phyloP scores from a whole-genome alignment of 495 filamentous ascomycete genomes.

The Schizothecium vesticola region DNA sequence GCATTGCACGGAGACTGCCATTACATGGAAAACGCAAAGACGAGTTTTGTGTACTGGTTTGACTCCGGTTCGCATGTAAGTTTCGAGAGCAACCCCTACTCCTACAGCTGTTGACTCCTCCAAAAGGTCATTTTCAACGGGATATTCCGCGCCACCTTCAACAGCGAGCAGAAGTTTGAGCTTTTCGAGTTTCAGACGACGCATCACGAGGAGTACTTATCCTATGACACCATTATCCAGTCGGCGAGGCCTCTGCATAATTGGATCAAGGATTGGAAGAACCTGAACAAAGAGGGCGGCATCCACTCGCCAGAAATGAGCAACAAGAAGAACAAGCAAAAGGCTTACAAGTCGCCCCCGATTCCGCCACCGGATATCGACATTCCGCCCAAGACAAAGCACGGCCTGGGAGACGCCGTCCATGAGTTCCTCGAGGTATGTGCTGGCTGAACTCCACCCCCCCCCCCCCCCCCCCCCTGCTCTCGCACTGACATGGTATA shows the following conservation, averaged over 20 bases:
- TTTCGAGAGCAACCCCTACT: background rate
- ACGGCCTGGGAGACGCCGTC: slow-evolving; percentile 56
- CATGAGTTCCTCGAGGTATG: slow-evolving; percentile 66
- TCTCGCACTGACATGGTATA: slow-evolving; percentile 23
- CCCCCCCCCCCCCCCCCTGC: background rate
- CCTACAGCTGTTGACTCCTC: background rate
- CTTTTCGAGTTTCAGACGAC: slow-evolving; percentile 62
- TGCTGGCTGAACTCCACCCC: background rate
- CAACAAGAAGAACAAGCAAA: slow-evolving; percentile 65
- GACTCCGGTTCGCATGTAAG: slow-evolving; percentile 64
- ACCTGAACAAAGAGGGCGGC: slow-evolving; percentile 49
- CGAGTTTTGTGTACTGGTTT: slow-evolving; percentile 69
- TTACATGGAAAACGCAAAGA: slow-evolving; percentile 55
- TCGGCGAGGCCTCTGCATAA: slow-evolving; percentile 48
- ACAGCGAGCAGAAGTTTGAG: slow-evolving; percentile 64
- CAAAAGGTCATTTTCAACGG: slow-evolving; percentile 59
- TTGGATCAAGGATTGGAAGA: slow-evolving; percentile 53
- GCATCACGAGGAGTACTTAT: slow-evolving; percentile 63
- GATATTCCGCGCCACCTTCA: slow-evolving; percentile 58
- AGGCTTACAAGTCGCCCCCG: slow-evolving; percentile 42
- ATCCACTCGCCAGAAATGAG: slow-evolving; percentile 69
- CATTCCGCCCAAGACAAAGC: slow-evolving; percentile 54
- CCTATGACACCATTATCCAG: slow-evolving; percentile 50
- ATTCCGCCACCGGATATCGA: slow-evolving; percentile 51
- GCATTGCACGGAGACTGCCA: slow-evolving; percentile 56